A percentile compares a stretch with the other conserved stretches of the same genome.
These are phyloP conservation scores for Ophiocordyceps australis DNA, from an alignment of 2,329 filamentous ascomycete species.

Conservation along the genomic window DNA sequence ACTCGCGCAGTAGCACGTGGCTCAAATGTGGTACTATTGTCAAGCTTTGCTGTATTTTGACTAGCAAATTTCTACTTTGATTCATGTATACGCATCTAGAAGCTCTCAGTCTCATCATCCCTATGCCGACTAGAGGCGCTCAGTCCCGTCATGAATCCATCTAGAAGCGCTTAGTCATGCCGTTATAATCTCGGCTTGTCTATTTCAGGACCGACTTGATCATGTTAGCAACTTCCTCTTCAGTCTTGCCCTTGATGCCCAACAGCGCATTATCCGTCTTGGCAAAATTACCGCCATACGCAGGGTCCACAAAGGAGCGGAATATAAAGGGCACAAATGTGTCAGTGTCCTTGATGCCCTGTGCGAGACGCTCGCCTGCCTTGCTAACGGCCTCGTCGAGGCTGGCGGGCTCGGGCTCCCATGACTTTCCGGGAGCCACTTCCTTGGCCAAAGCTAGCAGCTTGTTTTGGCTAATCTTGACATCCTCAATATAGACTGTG, in stretches of 20 bases:
- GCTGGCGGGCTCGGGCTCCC: constrained; percentile 20
- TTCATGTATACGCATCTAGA: too few species aligned
- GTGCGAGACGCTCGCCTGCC: constrained; percentile 11
- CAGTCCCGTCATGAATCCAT: too few species aligned
- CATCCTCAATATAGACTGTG: constrained; percentile 23
- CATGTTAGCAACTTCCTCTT: constrained; percentile 18
- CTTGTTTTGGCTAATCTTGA: constrained; percentile 24
- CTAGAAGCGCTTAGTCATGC: neutral
- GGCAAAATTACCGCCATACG: constrained; percentile 13
- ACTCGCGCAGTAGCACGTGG: too few species aligned
- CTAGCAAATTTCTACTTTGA: too few species aligned
- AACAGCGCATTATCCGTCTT: constrained; percentile 24
- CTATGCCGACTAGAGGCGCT: too few species aligned
- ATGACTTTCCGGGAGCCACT: constrained; percentile 24
- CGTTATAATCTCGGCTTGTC: neutral
- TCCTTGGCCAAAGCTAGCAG: constrained; percentile 27
- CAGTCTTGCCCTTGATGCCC: constrained; percentile 20
- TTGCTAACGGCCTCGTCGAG: constrained; percentile 9
- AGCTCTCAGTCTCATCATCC: too few species aligned
- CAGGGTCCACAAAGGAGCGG: constrained; percentile 12
- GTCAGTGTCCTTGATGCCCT: constrained; percentile 10
- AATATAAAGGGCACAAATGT: constrained; percentile 15
- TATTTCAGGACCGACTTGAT: constrained; percentile 6
- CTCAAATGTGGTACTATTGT: too few species aligned
- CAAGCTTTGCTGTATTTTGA: too few species aligned